These are phyloP conservation scores for Penicillium italicum DNA, from an alignment of 2,329 filamentous ascomycete species.

Conservation along the genomic window DNA sequence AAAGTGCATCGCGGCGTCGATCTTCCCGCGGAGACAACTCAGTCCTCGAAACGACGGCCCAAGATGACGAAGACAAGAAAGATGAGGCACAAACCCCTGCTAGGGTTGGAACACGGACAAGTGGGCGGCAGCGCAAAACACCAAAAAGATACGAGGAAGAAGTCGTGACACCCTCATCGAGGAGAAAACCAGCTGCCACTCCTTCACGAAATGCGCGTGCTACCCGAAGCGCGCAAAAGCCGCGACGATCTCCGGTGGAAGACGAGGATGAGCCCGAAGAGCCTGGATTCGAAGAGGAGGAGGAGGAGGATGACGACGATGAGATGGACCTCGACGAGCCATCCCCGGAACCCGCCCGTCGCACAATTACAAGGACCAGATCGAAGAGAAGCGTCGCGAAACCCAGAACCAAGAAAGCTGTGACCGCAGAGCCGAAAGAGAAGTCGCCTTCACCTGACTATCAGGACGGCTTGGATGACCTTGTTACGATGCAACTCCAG, in stretches of 20 bases:
- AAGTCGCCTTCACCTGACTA: conserved; percentile 28
- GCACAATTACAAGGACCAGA: conserved; percentile 26
- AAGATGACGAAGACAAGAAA: conserved; percentile 7
- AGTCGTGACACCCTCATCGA: conserved; percentile 20
- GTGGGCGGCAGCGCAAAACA: conserved; percentile 35
- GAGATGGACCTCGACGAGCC: conserved; percentile 24
- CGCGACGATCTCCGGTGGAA: conserved; percentile 13
- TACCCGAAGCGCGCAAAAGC: conserved; percentile 23
- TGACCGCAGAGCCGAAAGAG: conserved; percentile 8
- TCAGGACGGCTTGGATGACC: conserved; percentile 35
- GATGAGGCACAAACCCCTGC: conserved; percentile 22
- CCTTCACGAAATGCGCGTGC: conserved; percentile 20
- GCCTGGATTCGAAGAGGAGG: background rate
- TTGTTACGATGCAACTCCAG: conserved; percentile 38
- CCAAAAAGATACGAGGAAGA: conserved; percentile 34
- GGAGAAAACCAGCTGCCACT: conserved; percentile 19
- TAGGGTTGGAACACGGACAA: conserved; percentile 30
- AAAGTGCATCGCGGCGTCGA: conserved; percentile 26
- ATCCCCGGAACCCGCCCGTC: conserved; percentile 18
- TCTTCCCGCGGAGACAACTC: conserved; percentile 15
- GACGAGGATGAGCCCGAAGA: conserved; percentile 2
- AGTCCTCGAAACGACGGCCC: conserved; percentile 4
- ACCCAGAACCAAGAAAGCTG: conserved; percentile 13
- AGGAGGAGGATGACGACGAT: conserved; percentile 16
- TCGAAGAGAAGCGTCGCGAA: conserved; percentile 24